Conservation (phyloP, 108 stramenopile species). For the Nitzschia putrida region DNA sequence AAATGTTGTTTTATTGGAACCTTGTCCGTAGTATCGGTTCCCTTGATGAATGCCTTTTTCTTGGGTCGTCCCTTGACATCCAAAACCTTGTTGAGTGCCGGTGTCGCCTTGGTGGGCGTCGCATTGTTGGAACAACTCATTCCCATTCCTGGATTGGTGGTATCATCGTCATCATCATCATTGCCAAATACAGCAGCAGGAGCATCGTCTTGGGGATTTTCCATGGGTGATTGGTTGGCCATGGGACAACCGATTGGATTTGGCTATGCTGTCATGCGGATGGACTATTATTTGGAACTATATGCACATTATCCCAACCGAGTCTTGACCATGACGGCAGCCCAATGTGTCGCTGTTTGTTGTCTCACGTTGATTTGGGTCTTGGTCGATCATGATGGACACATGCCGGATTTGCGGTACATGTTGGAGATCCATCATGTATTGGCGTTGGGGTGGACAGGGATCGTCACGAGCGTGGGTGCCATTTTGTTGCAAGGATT, state of each 20-base stretch:
- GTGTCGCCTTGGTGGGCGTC: constrained; percentile 18
- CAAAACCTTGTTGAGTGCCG: constrained; percentile 14
- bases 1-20: constrained; percentile 62
- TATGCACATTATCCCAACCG: constrained; percentile 29
- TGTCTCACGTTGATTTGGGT: constrained; percentile 12
- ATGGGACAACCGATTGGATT: constrained; percentile 59
- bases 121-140: constrained; percentile 20
- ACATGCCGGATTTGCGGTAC: constrained; percentile 6
- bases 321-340: constrained; percentile 50
- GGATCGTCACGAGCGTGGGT: constrained; percentile 67
- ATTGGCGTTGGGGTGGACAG: constrained; percentile 62
- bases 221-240: constrained; percentile 48
- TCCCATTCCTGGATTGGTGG: constrained; percentile 47
- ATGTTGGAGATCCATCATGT: constrained; percentile 23
- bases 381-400: constrained; percentile 6
- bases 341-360: constrained; percentile 51
- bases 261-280: constrained; percentile 54
- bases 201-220: constrained; percentile 41
- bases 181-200: constrained; percentile 33
- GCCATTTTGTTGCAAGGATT: constrained; percentile 65
- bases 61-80: constrained; percentile 19
- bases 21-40: constrained; percentile 60
- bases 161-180: no score
- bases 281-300: constrained; percentile 28
- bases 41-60: constrained; percentile 39